A percentile compares a stretch with the other conserved stretches of the same genome.
phyloP scores from a whole-genome alignment of 2,329 filamentous ascomycete genomes.

The Colletotrichum zoysiae region DNA sequence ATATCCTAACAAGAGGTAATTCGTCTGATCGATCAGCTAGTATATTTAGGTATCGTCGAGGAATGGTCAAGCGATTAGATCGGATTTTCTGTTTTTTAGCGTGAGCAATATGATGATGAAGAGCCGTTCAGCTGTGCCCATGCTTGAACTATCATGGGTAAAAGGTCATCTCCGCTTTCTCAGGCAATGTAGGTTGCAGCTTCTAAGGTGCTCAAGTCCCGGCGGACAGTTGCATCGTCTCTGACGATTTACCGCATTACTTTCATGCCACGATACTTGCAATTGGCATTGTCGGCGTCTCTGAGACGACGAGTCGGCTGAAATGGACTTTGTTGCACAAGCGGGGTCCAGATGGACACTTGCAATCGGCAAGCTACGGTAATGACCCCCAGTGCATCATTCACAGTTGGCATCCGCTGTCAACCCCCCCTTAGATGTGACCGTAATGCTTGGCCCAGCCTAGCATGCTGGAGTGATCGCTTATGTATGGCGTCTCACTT shows the following conservation, averaged over 20 bases:
- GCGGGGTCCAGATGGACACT: background rate
- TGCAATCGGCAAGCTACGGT: background rate
- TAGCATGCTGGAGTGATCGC: no score
- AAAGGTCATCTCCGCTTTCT: background rate
- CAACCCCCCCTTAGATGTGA: background rate
- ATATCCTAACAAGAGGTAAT: background rate
- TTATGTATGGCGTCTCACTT: background rate
- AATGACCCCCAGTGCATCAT: background rate
- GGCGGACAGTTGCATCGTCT: background rate
- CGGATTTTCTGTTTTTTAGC: background rate
- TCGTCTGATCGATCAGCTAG: background rate
- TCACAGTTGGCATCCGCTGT: no score
- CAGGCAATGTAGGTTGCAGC: background rate
- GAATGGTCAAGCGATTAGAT: background rate
- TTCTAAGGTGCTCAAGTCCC: background rate
- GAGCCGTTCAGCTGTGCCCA: background rate
- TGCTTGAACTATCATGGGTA: background rate
- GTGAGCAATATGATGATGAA: background rate
- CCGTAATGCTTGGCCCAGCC: background rate
- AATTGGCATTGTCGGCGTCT: background rate
- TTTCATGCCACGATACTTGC: rapidly evolving
- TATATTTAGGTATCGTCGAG: background rate
- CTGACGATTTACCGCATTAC: background rate
- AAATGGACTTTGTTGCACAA: background rate
- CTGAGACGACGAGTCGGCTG: background rate